Evolutionary conservation across 306 rosid genomes (phyloP).

Genomic region (Ceratonia siliqua): DNA sequence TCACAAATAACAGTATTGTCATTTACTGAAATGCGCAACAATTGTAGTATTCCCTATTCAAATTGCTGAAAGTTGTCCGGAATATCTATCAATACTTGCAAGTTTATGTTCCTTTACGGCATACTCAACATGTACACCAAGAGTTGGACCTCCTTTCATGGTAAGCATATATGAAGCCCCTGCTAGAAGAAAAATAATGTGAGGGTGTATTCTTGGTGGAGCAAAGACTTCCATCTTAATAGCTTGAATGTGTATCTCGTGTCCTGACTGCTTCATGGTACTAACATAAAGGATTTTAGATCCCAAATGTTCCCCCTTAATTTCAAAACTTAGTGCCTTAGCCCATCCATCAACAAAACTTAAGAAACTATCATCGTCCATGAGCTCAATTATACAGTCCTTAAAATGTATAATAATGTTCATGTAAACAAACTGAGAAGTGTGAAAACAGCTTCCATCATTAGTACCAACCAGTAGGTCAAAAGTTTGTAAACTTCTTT

Average conservation of each 20-base stretch:
- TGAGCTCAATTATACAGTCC: slow-evolving; percentile 71
- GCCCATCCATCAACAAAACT: slow-evolving; percentile 47
- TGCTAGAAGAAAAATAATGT: slow-evolving; percentile 71
- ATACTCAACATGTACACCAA: slow-evolving; percentile 70
- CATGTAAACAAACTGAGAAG: slow-evolving; percentile 86
- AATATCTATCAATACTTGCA: slow-evolving; percentile 67
- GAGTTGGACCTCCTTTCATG: slow-evolving; percentile 84
- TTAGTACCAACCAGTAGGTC: slow-evolving; percentile 68
- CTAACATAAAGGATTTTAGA: slow-evolving; percentile 79
- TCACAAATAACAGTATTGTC: no score
- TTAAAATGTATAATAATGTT: slow-evolving; percentile 75
- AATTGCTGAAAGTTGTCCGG: slow-evolving; percentile 68
- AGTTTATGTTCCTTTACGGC: slow-evolving; percentile 59
- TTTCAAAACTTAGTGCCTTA: slow-evolving; percentile 56
- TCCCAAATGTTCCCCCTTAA: slow-evolving; percentile 73
- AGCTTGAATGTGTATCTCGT: slow-evolving; percentile 63
- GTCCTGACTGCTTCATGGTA: slow-evolving; percentile 64
- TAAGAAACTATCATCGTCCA: slow-evolving; percentile 47
- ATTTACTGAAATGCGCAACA: no score
- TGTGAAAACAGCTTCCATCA: slow-evolving; percentile 71
- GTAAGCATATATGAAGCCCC: slow-evolving; percentile 85
- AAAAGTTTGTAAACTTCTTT: slow-evolving; percentile 66
- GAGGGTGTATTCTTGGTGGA: slow-evolving; percentile 73
- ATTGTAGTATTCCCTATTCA: slow-evolving; percentile 77
- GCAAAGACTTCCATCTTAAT: slow-evolving; percentile 89